Evolutionary conservation across 148 eudicot genomes (phyloP).

Genomic region (Persicaria maculosa): DNA sequence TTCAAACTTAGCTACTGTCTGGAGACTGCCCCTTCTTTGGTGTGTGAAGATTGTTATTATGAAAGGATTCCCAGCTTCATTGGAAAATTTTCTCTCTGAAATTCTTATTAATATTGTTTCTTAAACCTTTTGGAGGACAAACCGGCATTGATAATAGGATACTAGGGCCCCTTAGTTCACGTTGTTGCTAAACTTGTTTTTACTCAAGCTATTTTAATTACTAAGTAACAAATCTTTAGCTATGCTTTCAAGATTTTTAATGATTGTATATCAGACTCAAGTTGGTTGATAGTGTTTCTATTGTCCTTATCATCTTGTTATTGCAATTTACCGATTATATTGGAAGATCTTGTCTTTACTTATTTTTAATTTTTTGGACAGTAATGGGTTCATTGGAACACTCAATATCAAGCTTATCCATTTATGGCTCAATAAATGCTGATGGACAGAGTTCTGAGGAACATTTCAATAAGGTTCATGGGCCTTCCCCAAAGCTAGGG

Average conservation of each 20-base stretch:
- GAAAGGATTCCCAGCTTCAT: not conserved
- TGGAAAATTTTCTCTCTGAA: not conserved
- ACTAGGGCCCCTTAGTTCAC: not conserved
- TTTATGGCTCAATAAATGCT: constrained; percentile 67
- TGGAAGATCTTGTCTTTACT: not conserved
- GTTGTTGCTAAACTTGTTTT: not conserved
- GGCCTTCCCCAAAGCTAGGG: constrained; percentile 28
- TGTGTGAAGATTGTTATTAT: not conserved
- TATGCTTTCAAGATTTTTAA: no score
- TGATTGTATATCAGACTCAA: no score
- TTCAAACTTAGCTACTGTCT: not conserved
- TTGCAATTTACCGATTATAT: not conserved
- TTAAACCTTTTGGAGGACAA: not conserved
- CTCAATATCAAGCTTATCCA: constrained; percentile 50
- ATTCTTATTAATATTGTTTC: not conserved
- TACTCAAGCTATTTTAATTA: no score
- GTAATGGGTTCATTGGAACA: constrained; percentile 97
- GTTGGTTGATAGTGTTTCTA: not conserved
- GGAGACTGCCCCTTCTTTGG: no score
- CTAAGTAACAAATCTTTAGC: no score
- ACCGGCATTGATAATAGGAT: not conserved
- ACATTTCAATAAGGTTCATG: constrained; percentile 26
- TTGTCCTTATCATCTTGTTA: constrained; percentile 1
- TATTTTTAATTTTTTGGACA: constrained; percentile 23
- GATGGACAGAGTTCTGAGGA: constrained; percentile 78